Conservation (phyloP, 208 protist species). For the Trypanosomatidae sp. region DNA sequence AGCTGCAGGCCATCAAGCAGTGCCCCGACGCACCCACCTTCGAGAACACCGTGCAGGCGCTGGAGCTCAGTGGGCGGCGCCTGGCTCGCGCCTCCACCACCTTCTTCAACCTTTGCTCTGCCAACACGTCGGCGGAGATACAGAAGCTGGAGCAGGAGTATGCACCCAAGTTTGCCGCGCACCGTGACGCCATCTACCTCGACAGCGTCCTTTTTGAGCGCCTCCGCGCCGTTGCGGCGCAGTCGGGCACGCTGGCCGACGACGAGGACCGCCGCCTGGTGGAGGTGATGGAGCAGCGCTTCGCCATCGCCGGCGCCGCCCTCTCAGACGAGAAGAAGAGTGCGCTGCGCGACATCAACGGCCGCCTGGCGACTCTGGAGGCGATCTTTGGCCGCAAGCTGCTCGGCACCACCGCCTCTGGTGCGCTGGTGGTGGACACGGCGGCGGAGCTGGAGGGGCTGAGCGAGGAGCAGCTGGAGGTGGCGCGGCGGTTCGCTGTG, state of each 20-base stretch:
- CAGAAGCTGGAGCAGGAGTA: conserved; percentile 47
- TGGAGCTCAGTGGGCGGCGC: conserved; percentile 38
- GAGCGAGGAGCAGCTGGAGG: conserved; percentile 30
- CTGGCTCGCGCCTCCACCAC: conserved; percentile 21
- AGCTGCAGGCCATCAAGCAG: conserved; percentile 34
- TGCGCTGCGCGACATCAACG: conserved; percentile 45
- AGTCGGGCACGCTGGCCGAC: conserved; percentile 27
- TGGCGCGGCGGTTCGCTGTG: conserved; percentile 34
- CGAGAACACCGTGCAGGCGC: conserved; percentile 48
- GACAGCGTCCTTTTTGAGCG: conserved; percentile 45
- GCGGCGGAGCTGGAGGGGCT: conserved; percentile 46
- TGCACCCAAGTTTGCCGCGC: conserved; percentile 32
- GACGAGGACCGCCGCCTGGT: conserved; percentile 44
- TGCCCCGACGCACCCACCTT: conserved; percentile 35
- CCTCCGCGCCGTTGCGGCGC: conserved; percentile 45
- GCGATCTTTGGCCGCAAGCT: conserved; percentile 36
- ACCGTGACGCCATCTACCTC: conserved; percentile 49
- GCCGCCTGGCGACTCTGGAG: conserved; percentile 41
- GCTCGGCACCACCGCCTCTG: conserved; percentile 30
- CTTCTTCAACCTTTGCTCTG: conserved; percentile 45
- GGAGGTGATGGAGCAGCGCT: conserved; percentile 39
- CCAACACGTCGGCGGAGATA: conserved; percentile 44
- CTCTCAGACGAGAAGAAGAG: conserved; percentile 34
- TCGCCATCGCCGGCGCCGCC: conserved; percentile 39
- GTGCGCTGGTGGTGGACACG: conserved; percentile 33